These are phyloP conservation scores for Solanum dulcamara DNA, from an alignment of 257 asterid species.

Conservation along the genomic window DNA sequence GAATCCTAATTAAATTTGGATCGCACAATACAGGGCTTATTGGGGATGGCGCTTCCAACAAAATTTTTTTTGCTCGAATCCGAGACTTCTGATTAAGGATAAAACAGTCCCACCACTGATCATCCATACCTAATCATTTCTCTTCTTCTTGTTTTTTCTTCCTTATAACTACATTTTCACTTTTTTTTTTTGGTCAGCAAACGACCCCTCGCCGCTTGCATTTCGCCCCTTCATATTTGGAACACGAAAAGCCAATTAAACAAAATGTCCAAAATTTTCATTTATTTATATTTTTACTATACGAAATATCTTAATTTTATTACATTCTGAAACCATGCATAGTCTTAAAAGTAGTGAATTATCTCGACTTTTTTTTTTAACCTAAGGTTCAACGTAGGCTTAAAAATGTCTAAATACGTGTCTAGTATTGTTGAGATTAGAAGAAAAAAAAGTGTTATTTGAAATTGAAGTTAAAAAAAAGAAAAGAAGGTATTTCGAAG, in stretches of 20 bases:
- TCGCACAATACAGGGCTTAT: too few species aligned
- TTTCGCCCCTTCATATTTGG: background rate
- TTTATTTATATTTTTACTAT: background rate
- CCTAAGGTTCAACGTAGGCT: background rate
- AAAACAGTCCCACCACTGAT: too few species aligned
- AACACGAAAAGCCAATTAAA: background rate
- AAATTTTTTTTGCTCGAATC: too few species aligned
- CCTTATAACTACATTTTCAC: background rate
- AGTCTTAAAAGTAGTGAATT: too few species aligned
- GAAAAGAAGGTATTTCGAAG: background rate
- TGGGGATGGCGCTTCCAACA: too few species aligned
- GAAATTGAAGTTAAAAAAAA: background rate
- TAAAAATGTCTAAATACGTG: background rate
- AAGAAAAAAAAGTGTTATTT: background rate
- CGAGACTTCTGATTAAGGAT: too few species aligned
- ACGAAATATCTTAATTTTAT: background rate
- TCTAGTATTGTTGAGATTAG: background rate
- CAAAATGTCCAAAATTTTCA: background rate
- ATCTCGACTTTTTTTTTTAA: too few species aligned
- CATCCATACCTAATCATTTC: too few species aligned
- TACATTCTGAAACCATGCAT: too few species aligned
- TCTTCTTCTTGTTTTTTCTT: background rate
- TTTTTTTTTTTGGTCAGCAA: background rate
- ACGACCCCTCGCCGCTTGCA: background rate
- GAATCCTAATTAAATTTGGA: too few species aligned